Conservation (phyloP, 2,329 filamentous ascomycete species). For the Dryadomyces sulphureus region DNA sequence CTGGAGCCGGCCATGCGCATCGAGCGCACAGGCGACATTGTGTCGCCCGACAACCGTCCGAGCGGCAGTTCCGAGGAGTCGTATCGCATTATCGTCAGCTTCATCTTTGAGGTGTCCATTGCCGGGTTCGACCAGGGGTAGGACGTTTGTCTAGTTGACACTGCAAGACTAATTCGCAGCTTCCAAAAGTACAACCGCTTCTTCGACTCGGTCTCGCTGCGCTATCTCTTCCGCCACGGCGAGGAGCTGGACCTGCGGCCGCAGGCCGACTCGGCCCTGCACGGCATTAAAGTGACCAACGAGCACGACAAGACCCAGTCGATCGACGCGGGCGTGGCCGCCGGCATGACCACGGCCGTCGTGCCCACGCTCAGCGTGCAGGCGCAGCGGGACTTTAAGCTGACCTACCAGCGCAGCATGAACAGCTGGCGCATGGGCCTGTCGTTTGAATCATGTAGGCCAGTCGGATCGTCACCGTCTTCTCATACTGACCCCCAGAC, state of each 20-base stretch:
- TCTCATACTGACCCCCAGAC: not conserved
- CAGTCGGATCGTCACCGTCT: not conserved
- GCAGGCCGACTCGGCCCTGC: conserved; percentile 9
- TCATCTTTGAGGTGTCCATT: conserved; percentile 13
- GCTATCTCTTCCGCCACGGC: conserved; percentile 12
- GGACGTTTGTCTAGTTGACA: not conserved
- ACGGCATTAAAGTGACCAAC: conserved; percentile 9
- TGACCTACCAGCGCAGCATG: conserved; percentile 13
- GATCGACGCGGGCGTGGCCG: conserved; percentile 8
- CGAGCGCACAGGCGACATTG: conserved; percentile 7
- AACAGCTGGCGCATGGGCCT: conserved; percentile 14
- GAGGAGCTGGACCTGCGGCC: conserved; percentile 11
- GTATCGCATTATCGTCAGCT: conserved; percentile 12
- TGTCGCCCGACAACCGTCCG: not conserved
- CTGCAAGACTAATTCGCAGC: conserved; percentile 1
- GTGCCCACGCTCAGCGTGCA: conserved; percentile 12
- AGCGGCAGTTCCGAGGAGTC: not conserved
- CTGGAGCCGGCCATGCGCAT: conserved; percentile 13
- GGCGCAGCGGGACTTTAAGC: conserved; percentile 11
- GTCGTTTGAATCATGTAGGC: conserved; percentile 11
- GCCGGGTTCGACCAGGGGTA: conserved; percentile 10
- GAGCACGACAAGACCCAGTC: conserved; percentile 7
- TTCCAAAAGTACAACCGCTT: conserved; percentile 12
- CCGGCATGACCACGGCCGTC: conserved; percentile 3
- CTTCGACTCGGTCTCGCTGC: conserved; percentile 13